These are phyloP conservation scores for Amylostereum areolatum DNA, from an alignment of 1,284 basidiomycete genomes.

Conservation along the genomic window DNA sequence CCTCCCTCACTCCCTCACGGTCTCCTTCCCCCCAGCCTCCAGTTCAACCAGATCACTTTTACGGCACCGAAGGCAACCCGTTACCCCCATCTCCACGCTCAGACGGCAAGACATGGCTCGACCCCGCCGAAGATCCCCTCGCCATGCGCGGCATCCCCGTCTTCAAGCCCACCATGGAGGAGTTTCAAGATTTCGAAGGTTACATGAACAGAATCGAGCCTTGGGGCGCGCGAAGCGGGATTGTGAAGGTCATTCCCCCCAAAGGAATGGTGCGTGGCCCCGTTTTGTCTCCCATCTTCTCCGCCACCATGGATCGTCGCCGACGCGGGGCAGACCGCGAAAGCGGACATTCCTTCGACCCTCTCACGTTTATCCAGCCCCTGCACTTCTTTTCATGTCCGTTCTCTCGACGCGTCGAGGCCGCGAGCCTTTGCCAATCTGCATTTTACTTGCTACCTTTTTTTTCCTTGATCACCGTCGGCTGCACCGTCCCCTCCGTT, in stretches of 20 bases:
- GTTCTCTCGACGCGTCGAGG: no score
- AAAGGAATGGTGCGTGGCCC: constrained; percentile 71
- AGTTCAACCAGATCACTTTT: constrained; percentile 79
- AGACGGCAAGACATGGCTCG: constrained; percentile 57
- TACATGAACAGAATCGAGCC: constrained; percentile 82
- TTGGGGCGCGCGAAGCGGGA: constrained; percentile 86
- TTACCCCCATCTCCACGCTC: constrained; percentile 52
- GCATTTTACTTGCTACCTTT: no score
- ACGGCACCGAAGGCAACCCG: constrained; percentile 47
- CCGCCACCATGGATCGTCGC: not conserved
- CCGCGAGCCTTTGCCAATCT: no score
- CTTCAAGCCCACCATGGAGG: constrained; percentile 86
- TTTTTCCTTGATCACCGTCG: no score
- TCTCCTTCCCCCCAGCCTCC: constrained; percentile 43
- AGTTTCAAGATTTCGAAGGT: constrained; percentile 83
- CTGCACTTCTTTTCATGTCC: no score
- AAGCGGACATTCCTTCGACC: constrained; percentile 2
- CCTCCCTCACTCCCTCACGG: constrained; percentile 48
- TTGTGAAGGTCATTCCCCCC: constrained; percentile 92
- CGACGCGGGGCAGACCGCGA: not conserved
- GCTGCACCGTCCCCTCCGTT: no score
- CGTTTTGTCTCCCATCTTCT: not conserved
- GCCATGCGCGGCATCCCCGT: constrained; percentile 88
- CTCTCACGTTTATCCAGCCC: no score
- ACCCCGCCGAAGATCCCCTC: constrained; percentile 79